Evolutionary conservation across 1,284 basidiomycete species (phyloP).

Genomic region (Sanguinoderma infundibulare): DNA sequence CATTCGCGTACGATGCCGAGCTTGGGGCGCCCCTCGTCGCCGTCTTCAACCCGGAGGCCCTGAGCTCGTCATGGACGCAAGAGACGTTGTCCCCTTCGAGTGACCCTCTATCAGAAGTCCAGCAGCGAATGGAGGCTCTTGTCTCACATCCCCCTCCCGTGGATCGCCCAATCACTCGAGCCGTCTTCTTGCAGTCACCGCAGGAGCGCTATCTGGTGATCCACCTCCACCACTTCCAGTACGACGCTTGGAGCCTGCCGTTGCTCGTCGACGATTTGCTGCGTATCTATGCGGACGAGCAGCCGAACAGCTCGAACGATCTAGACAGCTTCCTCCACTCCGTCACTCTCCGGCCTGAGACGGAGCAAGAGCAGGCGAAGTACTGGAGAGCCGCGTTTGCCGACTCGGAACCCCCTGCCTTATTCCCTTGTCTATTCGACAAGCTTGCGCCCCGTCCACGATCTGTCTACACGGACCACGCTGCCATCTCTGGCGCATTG

Average conservation of each 20-base stretch:
- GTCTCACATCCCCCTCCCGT: conserved; percentile 41
- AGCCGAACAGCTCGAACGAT: conserved; percentile 36
- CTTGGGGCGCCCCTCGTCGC: conserved; percentile 40
- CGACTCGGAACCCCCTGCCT: conserved; percentile 29
- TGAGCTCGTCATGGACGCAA: conserved; percentile 27
- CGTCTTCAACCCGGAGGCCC: conserved; percentile 37
- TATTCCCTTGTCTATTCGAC: conserved; percentile 37
- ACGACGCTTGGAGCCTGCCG: conserved; percentile 53
- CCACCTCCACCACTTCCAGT: conserved; percentile 55
- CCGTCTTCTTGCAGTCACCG: conserved; percentile 37
- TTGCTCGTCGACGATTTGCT: conserved; percentile 48
- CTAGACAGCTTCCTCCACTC: conserved; percentile 38
- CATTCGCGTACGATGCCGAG: conserved; percentile 39
- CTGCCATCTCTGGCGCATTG: conserved; percentile 27
- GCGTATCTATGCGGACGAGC: conserved; percentile 38
- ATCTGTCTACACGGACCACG: conserved; percentile 27
- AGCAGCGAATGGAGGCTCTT: conserved; percentile 38
- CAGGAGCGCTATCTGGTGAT: conserved; percentile 42
- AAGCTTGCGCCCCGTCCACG: conserved; percentile 8
- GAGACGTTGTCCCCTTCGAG: conserved; percentile 26
- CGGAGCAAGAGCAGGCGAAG: conserved; percentile 37
- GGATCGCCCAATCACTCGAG: conserved; percentile 39
- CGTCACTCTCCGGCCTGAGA: conserved; percentile 29
- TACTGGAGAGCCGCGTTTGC: conserved; percentile 48
- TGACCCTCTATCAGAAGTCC: conserved; percentile 26